A percentile compares a stretch with the other conserved stretches of the same genome.
phyloP scores from a whole-genome alignment of 345 rosid species.

The Isatis tinctoria region DNA sequence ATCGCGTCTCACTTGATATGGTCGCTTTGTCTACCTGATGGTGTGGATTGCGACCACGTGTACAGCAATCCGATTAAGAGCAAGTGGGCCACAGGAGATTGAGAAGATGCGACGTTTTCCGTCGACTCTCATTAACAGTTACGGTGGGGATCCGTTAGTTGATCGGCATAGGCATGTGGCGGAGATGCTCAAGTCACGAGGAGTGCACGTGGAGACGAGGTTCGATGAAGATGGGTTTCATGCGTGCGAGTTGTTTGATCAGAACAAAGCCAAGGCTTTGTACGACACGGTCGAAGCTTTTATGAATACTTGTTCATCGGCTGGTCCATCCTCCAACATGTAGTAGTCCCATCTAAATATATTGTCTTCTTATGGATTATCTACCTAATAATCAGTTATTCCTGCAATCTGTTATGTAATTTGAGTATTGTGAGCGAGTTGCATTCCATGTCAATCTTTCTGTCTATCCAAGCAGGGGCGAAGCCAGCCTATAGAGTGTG shows the following conservation, averaged over 20 bases:
- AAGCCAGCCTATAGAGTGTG: too few species aligned
- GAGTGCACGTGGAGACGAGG: slow-evolving; percentile 49
- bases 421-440: not conserved
- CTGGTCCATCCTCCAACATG: too few species aligned
- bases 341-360: too few species aligned
- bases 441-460: not conserved
- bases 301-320: too few species aligned
- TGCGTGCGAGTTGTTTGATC: too few species aligned
- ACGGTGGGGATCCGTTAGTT: slow-evolving; percentile 66
- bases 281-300: too few species aligned
- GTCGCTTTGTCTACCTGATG: slow-evolving; percentile 63
- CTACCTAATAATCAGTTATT: too few species aligned
- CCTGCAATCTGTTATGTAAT: too few species aligned
- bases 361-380: too few species aligned
- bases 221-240: slow-evolving; percentile 56
- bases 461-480: too few species aligned
- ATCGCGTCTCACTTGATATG: slow-evolving; percentile 54
- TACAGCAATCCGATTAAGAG: slow-evolving; percentile 52
- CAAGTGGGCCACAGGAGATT: slow-evolving; percentile 18
- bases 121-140: slow-evolving; percentile 42
- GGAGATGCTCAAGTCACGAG: slow-evolving; percentile 45
- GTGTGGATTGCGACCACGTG: slow-evolving; percentile 69
- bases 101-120: slow-evolving; percentile 54
- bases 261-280: too few species aligned
- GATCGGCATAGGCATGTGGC: slow-evolving; percentile 66